A percentile compares a stretch with the other conserved stretches of the same genome.
phyloP scores from a whole-genome alignment of 352 stramenopile genomes.

The Pelagophyceae sp. region DNA sequence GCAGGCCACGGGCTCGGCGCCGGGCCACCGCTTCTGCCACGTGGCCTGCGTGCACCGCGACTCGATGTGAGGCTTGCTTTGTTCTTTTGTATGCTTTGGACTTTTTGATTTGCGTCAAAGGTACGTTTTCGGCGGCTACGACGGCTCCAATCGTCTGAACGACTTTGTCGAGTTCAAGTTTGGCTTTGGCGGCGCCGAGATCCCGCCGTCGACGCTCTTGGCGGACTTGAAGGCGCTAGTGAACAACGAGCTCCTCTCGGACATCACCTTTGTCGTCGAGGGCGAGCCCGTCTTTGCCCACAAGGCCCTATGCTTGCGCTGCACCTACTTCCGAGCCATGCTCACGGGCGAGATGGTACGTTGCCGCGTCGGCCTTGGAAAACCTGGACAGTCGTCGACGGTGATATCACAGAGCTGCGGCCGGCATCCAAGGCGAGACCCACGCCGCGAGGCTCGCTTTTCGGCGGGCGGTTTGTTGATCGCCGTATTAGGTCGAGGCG shows the following conservation, averaged over 20 bases:
- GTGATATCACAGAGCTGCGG: too few relatives aligned
- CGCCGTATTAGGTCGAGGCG: too few relatives aligned
- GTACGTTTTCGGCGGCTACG: constrained; percentile 77
- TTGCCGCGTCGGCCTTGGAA: too few relatives aligned
- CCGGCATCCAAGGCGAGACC: too few relatives aligned
- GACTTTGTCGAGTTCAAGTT: constrained; percentile 80
- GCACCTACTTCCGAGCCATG: constrained; percentile 59
- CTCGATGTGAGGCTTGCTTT: too few relatives aligned
- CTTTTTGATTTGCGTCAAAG: constrained; percentile 25
- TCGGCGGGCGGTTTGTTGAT: too few relatives aligned
- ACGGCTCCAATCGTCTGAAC: constrained; percentile 84
- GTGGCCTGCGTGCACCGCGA: too few relatives aligned
- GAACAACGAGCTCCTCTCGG: constrained; percentile 50
- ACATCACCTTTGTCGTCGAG: constrained; percentile 61
- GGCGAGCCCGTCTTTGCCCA: constrained; percentile 58
- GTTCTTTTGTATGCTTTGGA: constrained; percentile 12
- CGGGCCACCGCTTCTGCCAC: constrained; percentile 90
- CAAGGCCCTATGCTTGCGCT: constrained; percentile 63
- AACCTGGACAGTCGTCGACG: too few relatives aligned
- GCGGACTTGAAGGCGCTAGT: constrained; percentile 55
- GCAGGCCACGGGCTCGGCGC: constrained; percentile 35
- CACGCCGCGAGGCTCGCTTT: too few relatives aligned
- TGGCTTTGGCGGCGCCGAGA: constrained; percentile 45
- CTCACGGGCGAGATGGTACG: constrained; percentile 57
- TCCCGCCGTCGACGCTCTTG: constrained; percentile 55